A percentile compares a stretch with the other conserved stretches of the same genome.
Evolutionary conservation across 306 rosid genomes (phyloP).

Genomic region (Luffa acutangula): DNA sequence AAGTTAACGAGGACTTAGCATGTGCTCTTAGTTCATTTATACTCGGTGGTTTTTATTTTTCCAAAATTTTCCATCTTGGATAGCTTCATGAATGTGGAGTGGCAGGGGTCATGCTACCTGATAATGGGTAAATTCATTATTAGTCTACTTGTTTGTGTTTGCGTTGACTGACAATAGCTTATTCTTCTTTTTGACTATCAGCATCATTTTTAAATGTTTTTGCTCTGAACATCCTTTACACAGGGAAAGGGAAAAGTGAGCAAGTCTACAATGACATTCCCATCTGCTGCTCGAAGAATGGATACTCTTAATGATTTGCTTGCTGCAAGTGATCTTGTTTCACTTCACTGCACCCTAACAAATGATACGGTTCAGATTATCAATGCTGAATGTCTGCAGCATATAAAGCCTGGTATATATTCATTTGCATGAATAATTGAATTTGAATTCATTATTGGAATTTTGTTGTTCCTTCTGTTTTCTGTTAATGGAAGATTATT

Average conservation of each 20-base stretch:
- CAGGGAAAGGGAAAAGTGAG: conserved; percentile 46
- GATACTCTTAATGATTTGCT: conserved; percentile 95
- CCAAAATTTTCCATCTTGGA: background rate
- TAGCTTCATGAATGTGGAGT: background rate
- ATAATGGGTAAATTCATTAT: conserved; percentile 2
- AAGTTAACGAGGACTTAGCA: background rate
- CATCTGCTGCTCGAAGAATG: conserved; percentile 91
- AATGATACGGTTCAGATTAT: conserved; percentile 86
- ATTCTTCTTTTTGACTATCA: background rate
- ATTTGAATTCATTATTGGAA: conserved; percentile 1
- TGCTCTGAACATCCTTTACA: conserved; percentile 1
- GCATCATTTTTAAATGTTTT: conserved; percentile 2
- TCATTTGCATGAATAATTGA: background rate
- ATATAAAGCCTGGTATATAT: conserved; percentile 72
- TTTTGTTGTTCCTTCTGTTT: background rate
- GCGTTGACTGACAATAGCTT: background rate
- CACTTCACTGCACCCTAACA: conserved; percentile 87
- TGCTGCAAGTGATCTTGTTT: conserved; percentile 92
- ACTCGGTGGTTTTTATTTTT: background rate
- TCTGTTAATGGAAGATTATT: conserved; percentile 10
- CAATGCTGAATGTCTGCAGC: conserved; percentile 87
- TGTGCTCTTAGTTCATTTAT: background rate
- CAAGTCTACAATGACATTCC: conserved; percentile 41
- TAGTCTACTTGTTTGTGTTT: background rate
- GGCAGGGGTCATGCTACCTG: background rate